Evolutionary conservation across 2,329 filamentous ascomycete species (phyloP), one percentile per base, ranked within the genome.

Genomic region (Cyanodermella asteris): DNA sequence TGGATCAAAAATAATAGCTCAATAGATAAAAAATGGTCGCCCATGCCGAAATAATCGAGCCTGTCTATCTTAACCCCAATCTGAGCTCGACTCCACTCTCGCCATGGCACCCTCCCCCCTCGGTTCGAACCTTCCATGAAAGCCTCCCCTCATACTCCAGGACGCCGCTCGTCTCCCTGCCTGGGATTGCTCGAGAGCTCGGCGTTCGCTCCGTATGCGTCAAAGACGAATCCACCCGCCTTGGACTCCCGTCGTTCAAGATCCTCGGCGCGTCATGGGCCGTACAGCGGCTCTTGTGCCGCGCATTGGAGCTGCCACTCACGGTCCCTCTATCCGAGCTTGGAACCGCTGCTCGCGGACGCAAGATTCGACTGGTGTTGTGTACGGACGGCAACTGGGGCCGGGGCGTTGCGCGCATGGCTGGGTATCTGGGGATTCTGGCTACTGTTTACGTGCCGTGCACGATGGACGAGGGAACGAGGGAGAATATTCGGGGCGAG

Each of bases 361-460:
- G 37, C 1, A 35, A 39, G 0, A 34, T 66, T 12, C 47, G 38
- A 0, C 41, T 77, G 0, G 59, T 70, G 20, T 65, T 73, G 0
- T 68, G 69, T 2, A 78, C 72, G 0, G 74, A 78, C 24, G 77
- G 76, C 0, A 84, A 84, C 34, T 73, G 75, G 53, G 76, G 77
- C 0, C 54, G 74, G 2, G 75, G 77, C 0, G 59, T 80, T 2
- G 70, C 73, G 0, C 54, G 62, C 5, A 77, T 82, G 64, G 71
- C 61, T 0, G 50, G 46, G 20, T 53, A 67, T 7, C 47, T 84
- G 7, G 53, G 49, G 0, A 44, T 78, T 1, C 38, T 49, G 0
- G 58, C 57, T 0, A 49, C 51, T 10, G 64, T 82, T 4, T 72
- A 64, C 35, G 71, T 81, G 1, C 72, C 74, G 0, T 38, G 38